These are phyloP conservation scores for Torrubiella hemipterigena DNA, from an alignment of 2,329 filamentous ascomycete genomes.

Conservation along the genomic window DNA sequence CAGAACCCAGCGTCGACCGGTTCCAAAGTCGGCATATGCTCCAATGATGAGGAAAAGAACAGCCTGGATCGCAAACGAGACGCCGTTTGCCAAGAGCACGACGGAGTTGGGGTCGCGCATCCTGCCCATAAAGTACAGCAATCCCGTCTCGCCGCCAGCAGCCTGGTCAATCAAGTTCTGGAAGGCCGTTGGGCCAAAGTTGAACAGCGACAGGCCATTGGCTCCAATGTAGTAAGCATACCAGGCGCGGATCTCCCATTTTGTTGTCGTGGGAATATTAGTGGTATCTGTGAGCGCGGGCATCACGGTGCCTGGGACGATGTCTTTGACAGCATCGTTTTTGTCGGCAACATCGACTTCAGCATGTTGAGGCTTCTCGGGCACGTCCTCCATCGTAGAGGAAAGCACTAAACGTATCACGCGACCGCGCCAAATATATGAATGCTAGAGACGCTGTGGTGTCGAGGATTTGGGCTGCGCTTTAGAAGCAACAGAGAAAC, in stretches of 20 bases:
- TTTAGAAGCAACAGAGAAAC: too few relatives aligned
- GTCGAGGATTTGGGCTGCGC: too few relatives aligned
- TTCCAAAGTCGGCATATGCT: slow-evolving; percentile 50
- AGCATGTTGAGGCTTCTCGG: background rate
- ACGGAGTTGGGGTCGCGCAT: slow-evolving; percentile 52
- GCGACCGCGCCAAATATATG: too few relatives aligned
- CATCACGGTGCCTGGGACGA: slow-evolving; percentile 3
- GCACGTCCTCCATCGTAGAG: too few relatives aligned
- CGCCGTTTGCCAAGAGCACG: slow-evolving; percentile 53
- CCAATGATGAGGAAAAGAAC: slow-evolving; percentile 41
- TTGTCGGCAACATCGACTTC: background rate
- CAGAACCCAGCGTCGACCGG: slow-evolving; percentile 50
- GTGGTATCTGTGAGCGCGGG: slow-evolving; percentile 4
- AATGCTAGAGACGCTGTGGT: too few relatives aligned
- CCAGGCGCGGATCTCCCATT: slow-evolving; percentile 7
- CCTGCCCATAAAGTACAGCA: slow-evolving; percentile 42
- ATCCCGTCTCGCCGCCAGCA: slow-evolving; percentile 36
- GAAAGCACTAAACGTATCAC: too few relatives aligned
- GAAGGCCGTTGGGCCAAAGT: slow-evolving; percentile 52
- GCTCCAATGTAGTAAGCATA: slow-evolving; percentile 51
- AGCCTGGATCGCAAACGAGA: slow-evolving; percentile 56
- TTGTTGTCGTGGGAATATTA: slow-evolving; percentile 4
- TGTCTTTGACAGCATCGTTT: background rate
- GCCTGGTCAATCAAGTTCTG: slow-evolving; percentile 53
- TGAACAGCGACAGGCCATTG: slow-evolving; percentile 51